A percentile compares a stretch with the other conserved stretches of the same genome.
phyloP scores from a whole-genome alignment of 331 rosid species.

The Cucumis variabilis region DNA sequence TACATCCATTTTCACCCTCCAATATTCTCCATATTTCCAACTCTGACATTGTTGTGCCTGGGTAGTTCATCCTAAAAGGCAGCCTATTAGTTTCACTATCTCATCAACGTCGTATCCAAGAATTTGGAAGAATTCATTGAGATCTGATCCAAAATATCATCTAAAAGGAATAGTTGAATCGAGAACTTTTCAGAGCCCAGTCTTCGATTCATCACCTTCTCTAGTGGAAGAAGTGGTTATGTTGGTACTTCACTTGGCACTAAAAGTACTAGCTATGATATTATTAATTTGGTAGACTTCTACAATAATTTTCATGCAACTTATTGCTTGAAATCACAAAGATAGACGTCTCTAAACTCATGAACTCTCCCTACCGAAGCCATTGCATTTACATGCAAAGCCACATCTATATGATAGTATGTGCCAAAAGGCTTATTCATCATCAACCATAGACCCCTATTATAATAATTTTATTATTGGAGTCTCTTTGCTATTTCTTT shows the following conservation, averaged over 20 bases:
- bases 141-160: not conserved
- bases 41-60: not conserved
- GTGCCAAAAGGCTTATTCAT: not conserved
- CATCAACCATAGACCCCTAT: not conserved
- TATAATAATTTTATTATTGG: too few relatives aligned
- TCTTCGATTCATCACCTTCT: not conserved
- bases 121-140: not conserved
- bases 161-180: not conserved
- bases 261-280: not conserved
- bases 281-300: not conserved
- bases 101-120: not conserved
- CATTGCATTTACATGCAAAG: not conserved
- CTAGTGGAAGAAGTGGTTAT: slow-evolving; percentile 11
- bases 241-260: not conserved
- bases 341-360: not conserved
- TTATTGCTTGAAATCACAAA: not conserved
- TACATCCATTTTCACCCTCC: slow-evolving; percentile 17
- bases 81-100: not conserved
- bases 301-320: slow-evolving; percentile 12
- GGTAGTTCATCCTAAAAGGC: not conserved
- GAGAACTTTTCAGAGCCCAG: not conserved
- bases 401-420: not conserved
- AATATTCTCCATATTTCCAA: not conserved
- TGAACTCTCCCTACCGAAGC: not conserved
- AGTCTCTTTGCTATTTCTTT: too few relatives aligned